A percentile compares a stretch with the other conserved stretches of the same genome.
Evolutionary conservation across 1,284 basidiomycete genomes (phyloP).

Genomic region (Grifola frondosa): DNA sequence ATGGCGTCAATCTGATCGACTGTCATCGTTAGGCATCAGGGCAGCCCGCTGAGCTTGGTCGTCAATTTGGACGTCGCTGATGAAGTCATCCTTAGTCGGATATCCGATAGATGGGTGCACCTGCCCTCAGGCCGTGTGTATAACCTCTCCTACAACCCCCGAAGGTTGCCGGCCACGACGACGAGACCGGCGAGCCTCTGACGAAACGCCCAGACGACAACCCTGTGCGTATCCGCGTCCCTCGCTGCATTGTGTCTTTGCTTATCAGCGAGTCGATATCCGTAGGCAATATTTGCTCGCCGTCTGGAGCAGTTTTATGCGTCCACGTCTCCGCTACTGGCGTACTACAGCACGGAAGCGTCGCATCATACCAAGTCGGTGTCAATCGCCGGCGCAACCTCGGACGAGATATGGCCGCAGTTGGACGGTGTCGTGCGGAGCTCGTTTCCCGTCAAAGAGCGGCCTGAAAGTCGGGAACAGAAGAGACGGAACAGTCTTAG

Average conservation of each 20-base stretch:
- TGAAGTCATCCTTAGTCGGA: constrained; percentile 84
- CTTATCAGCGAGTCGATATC: constrained; percentile 4
- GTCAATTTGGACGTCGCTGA: constrained; percentile 93
- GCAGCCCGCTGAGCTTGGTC: constrained; percentile 76
- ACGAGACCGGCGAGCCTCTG: constrained; percentile 90
- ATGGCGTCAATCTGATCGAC: neutral
- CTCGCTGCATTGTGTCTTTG: constrained; percentile 4
- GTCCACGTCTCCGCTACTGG: constrained; percentile 85
- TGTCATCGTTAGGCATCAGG: constrained; percentile 44
- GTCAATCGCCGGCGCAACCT: constrained; percentile 79
- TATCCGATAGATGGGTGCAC: constrained; percentile 94
- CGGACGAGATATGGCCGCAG: constrained; percentile 92
- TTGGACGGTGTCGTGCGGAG: constrained; percentile 61
- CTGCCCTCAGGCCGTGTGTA: constrained; percentile 92
- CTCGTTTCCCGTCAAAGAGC: constrained; percentile 61
- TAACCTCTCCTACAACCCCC: constrained; percentile 92
- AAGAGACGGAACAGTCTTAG: constrained; percentile 50
- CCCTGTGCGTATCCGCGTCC: constrained; percentile 55
- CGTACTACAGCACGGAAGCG: constrained; percentile 61
- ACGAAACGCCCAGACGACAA: constrained; percentile 92
- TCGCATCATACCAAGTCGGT: constrained; percentile 49
- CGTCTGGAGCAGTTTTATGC: constrained; percentile 82
- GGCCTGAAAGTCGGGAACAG: constrained; percentile 41
- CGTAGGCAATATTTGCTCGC: constrained; percentile 79
- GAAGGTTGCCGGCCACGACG: constrained; percentile 83